Evolutionary conservation across 352 stramenopile genomes (phyloP).

Genomic region (Pseudoperonospora humuli): DNA sequence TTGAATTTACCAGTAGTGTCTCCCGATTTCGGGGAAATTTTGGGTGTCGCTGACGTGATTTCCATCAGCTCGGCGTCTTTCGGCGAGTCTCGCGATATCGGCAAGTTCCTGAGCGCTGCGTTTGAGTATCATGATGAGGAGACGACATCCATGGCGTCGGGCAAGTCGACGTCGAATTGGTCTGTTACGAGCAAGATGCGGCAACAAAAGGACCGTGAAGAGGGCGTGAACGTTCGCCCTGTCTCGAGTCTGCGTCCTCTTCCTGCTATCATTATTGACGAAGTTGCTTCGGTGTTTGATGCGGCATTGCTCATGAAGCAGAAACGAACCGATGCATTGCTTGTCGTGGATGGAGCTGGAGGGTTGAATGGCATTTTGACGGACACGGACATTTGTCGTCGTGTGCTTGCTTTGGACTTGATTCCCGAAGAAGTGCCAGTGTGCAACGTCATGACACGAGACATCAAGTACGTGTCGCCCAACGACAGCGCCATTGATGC

Average conservation of each 20-base stretch:
- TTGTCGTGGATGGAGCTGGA: slow-evolving; percentile 84
- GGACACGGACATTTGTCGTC: slow-evolving; percentile 93
- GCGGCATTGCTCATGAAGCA: slow-evolving; percentile 86
- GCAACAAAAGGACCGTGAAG: slow-evolving; percentile 69
- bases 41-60: slow-evolving; percentile 75
- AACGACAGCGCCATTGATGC: slow-evolving; percentile 94
- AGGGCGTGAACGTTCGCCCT: slow-evolving; percentile 66
- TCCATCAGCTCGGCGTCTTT: slow-evolving; percentile 74
- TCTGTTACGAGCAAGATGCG: slow-evolving; percentile 57
- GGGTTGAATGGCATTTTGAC: slow-evolving; percentile 93
- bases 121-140: slow-evolving; percentile 67
- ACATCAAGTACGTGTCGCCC: slow-evolving; percentile 92
- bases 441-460: slow-evolving; percentile 90
- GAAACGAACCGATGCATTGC: slow-evolving; percentile 89
- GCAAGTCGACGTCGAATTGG: slow-evolving; percentile 47
- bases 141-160: slow-evolving; percentile 42
- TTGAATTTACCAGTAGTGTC: slow-evolving; percentile 94
- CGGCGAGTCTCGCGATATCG: slow-evolving; percentile 65
- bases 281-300: slow-evolving; percentile 81
- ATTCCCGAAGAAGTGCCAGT: slow-evolving; percentile 64
- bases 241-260: slow-evolving; percentile 78
- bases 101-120: slow-evolving; percentile 70
- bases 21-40: slow-evolving; percentile 53
- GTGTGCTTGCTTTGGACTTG: slow-evolving; percentile 86
- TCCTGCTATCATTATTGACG: slow-evolving; percentile 63